phyloP scores from a whole-genome alignment of 2,329 filamentous ascomycete species.

The Nothopassalora personata region DNA sequence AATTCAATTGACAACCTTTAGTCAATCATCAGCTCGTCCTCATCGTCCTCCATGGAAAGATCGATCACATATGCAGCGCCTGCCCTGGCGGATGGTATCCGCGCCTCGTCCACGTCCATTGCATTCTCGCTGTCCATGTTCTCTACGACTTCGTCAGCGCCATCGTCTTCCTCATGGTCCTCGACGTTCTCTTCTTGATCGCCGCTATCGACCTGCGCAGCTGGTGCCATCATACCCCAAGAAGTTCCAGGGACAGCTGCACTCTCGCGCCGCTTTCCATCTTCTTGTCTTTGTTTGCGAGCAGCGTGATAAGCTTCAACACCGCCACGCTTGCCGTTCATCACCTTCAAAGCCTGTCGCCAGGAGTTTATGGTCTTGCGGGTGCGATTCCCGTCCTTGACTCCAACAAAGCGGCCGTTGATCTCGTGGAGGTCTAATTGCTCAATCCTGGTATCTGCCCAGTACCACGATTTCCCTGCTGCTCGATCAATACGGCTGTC shows the following conservation, averaged over 20 bases:
- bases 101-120: slow-evolving; percentile 1
- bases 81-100: not conserved
- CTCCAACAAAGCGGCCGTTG: slow-evolving; percentile 17
- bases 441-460: slow-evolving; percentile 52
- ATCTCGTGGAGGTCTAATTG: slow-evolving; percentile 46
- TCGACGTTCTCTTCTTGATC: slow-evolving; percentile 10
- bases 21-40: not conserved
- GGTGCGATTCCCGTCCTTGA: slow-evolving; percentile 16
- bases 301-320: slow-evolving; percentile 25
- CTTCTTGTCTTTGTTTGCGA: slow-evolving; percentile 14
- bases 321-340: slow-evolving; percentile 26
- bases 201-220: slow-evolving; percentile 5
- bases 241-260: slow-evolving; percentile 1
- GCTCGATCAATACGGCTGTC: slow-evolving; percentile 44
- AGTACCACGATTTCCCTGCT: slow-evolving; percentile 48
- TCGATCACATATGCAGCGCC: not conserved
- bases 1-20: not conserved
- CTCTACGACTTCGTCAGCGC: not conserved
- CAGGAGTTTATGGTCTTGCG: slow-evolving; percentile 21
- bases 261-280: slow-evolving; percentile 11
- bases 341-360: slow-evolving; percentile 24
- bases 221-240: slow-evolving; percentile 15
- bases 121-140: not conserved
- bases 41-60: not conserved
- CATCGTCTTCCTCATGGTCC: slow-evolving; percentile 4